Evolutionary conservation across 352 stramenopile species (phyloP).

Genomic region (Phytopythium chamaehyphon): DNA sequence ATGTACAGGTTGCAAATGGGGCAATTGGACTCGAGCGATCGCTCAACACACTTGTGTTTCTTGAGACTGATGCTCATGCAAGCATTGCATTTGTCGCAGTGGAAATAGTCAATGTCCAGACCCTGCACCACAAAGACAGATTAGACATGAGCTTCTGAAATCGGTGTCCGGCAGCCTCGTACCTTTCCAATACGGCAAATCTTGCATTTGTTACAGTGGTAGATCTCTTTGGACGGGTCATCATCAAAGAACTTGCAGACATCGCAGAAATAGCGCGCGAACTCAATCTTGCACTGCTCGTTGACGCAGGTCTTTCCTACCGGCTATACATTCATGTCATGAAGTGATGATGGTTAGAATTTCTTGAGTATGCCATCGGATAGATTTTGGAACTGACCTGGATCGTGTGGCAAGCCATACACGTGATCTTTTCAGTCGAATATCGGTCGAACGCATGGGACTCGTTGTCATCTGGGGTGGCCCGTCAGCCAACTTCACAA

Average conservation of each 20-base stretch:
- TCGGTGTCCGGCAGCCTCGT: not conserved
- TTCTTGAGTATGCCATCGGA: not conserved
- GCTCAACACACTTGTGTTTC: constrained; percentile 93
- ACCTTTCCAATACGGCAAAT: constrained; percentile 93
- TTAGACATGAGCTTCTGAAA: constrained; percentile 1
- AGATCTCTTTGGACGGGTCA: constrained; percentile 90
- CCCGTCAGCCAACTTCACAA: not conserved
- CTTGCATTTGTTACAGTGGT: constrained; percentile 98
- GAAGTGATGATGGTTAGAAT: constrained; percentile 10
- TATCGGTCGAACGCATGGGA: constrained; percentile 93
- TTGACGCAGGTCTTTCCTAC: constrained; percentile 59
- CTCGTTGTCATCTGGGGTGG: constrained; percentile 54
- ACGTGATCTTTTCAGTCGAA: constrained; percentile 92
- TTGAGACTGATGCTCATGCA: constrained; percentile 93
- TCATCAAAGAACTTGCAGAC: constrained; percentile 97
- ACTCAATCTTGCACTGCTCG: constrained; percentile 64
- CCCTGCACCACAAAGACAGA: constrained; percentile 27
- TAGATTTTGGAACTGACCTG: constrained; percentile 31
- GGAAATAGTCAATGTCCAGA: constrained; percentile 96
- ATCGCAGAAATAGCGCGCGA: constrained; percentile 92
- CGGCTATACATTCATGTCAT: constrained; percentile 37
- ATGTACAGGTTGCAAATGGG: constrained; percentile 95
- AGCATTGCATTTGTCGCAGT: constrained; percentile 98
- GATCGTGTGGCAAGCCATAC: constrained; percentile 88
- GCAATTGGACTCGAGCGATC: constrained; percentile 93